Conservation (phyloP, 2,329 filamentous ascomycete genomes). For the Arthroderma uncinatum region DNA sequence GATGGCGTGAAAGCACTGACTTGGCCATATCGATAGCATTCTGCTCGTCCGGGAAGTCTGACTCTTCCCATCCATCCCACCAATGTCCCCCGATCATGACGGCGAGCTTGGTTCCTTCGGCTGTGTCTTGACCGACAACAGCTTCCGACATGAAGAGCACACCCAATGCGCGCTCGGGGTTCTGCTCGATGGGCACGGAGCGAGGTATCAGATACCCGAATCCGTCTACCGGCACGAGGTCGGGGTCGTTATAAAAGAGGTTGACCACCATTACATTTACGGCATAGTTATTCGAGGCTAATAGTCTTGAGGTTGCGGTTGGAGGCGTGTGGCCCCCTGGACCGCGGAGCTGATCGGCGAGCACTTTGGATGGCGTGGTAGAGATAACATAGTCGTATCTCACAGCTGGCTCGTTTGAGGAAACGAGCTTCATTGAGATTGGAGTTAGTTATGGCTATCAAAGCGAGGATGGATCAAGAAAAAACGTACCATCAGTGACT, state of each 20-base stretch:
- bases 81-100: constrained; percentile 93
- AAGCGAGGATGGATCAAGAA: not conserved
- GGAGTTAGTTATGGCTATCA: not conserved
- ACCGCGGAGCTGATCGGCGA: constrained; percentile 11
- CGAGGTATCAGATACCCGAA: constrained; percentile 90
- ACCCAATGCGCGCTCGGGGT: constrained; percentile 73
- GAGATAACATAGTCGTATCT: constrained; percentile 22
- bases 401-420: not conserved
- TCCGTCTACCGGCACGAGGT: constrained; percentile 55
- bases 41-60: constrained; percentile 50
- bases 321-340: not conserved
- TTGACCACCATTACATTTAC: constrained; percentile 89
- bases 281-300: constrained; percentile 41
- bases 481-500: not conserved
- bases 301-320: constrained; percentile 15
- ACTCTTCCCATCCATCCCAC: constrained; percentile 55
- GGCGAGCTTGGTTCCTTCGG: constrained; percentile 68
- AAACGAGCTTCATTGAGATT: not conserved
- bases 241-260: constrained; percentile 61
- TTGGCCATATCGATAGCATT: constrained; percentile 61
- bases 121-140: constrained; percentile 45
- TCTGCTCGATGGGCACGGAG: constrained; percentile 56
- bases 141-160: constrained; percentile 82
- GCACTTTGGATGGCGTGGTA: constrained; percentile 15
- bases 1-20: constrained; percentile 58